A percentile compares a stretch with the other conserved stretches of the same genome.
These are phyloP conservation scores for Tetrapisispora fleetii DNA, from an alignment of 805 yeast species.

Conservation along the genomic window DNA sequence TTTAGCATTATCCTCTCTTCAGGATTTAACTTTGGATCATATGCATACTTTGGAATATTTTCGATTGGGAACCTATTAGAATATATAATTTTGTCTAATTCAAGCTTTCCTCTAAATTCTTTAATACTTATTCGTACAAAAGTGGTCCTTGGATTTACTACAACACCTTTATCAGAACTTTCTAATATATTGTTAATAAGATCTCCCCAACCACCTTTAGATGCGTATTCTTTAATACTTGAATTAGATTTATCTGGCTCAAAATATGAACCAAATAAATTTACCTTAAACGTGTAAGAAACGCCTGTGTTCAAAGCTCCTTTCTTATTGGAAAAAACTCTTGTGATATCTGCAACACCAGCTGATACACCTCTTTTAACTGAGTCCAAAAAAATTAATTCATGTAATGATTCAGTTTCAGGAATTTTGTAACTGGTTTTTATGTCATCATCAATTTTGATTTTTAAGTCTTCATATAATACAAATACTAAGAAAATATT, in stretches of 20 bases:
- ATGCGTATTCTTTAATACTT: not conserved
- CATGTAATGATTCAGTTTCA: not conserved
- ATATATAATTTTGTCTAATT: constrained; percentile 29
- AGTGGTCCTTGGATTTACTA: constrained; percentile 74
- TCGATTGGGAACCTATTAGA: constrained; percentile 56
- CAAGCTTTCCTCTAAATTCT: constrained; percentile 50
- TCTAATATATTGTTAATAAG: constrained; percentile 65
- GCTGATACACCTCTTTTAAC: constrained; percentile 77
- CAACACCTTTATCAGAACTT: constrained; percentile 68
- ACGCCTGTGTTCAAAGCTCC: constrained; percentile 53
- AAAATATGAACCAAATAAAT: constrained; percentile 45
- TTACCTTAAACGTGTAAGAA: constrained; percentile 60
- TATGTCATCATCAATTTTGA: constrained; percentile 26
- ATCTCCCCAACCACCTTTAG: constrained; percentile 72
- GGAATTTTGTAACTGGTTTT: not conserved
- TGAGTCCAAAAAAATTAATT: not conserved
- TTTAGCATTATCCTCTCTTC: constrained; percentile 53
- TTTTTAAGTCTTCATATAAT: constrained; percentile 48
- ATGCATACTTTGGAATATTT: constrained; percentile 39
- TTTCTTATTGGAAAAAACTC: constrained; percentile 58
- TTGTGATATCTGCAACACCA: constrained; percentile 77
- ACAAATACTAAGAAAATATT: constrained; percentile 69
- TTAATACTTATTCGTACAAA: constrained; percentile 58
- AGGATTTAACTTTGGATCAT: constrained; percentile 50
- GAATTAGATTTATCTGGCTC: constrained; percentile 17